Evolutionary conservation across 2,329 filamentous ascomycete genomes (phyloP).

Genomic region (Thyridium curvatum): DNA sequence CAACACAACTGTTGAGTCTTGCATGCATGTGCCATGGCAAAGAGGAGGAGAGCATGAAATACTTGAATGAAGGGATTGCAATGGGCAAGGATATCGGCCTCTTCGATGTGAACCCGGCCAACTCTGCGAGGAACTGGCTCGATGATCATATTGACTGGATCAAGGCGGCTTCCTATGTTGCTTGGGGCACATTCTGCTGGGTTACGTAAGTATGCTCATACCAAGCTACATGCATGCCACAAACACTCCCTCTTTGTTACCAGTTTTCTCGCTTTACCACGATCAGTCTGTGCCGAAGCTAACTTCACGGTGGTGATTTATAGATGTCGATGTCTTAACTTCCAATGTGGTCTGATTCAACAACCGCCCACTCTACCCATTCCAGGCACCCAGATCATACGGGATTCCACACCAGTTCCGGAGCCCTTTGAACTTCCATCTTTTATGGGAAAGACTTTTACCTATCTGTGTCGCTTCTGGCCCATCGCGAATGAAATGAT

Average conservation of each 20-base stretch:
- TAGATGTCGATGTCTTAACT: slow-evolving; percentile 4
- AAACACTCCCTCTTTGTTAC: too few relatives aligned
- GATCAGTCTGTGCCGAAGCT: background rate
- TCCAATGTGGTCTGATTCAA: slow-evolving; percentile 2
- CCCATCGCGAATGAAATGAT: slow-evolving; percentile 3
- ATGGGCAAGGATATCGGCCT: slow-evolving; percentile 5
- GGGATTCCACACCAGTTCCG: too few relatives aligned
- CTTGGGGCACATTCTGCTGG: slow-evolving; percentile 9
- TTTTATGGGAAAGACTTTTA: slow-evolving; percentile 4
- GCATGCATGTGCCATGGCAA: slow-evolving; percentile 6
- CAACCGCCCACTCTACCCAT: background rate
- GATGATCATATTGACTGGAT: slow-evolving; percentile 3
- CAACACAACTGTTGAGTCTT: slow-evolving; percentile 3
- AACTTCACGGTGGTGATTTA: background rate
- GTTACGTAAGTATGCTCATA: slow-evolving; percentile 1
- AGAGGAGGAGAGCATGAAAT: background rate
- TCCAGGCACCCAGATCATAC: background rate
- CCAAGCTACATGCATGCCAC: too few relatives aligned
- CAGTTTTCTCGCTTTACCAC: too few relatives aligned
- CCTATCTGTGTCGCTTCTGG: slow-evolving; percentile 6
- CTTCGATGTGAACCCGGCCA: background rate
- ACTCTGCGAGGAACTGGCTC: background rate
- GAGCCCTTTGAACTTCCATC: slow-evolving; percentile 1
- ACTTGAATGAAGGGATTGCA: slow-evolving; percentile 4
- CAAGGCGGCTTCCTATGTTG: slow-evolving; percentile 4